Conservation (phyloP, 2,329 filamentous ascomycete genomes). For the Uncinocarpus reesii region DNA sequence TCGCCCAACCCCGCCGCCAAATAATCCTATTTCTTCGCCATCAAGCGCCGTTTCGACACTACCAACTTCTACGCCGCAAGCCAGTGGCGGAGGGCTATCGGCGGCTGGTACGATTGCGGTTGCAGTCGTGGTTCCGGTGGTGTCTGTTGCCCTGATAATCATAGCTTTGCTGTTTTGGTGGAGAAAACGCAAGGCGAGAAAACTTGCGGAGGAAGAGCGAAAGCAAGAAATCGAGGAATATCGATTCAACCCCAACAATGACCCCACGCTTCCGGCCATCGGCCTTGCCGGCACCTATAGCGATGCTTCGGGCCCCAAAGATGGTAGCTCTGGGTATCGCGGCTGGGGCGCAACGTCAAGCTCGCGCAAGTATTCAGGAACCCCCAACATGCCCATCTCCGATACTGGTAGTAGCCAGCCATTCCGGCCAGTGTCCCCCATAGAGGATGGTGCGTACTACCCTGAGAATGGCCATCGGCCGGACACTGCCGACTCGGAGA, state of each 20-base stretch:
- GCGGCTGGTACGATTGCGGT: slow-evolving; percentile 67
- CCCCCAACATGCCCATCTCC: slow-evolving; percentile 53
- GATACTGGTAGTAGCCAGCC: slow-evolving; percentile 53
- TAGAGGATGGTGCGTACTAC: slow-evolving; percentile 46
- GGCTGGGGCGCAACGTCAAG: slow-evolving; percentile 85
- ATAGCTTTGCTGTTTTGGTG: slow-evolving; percentile 71
- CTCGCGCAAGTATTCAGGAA: slow-evolving; percentile 73
- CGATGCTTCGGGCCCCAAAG: slow-evolving; percentile 61
- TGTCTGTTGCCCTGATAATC: slow-evolving; percentile 70
- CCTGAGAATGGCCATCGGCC: slow-evolving; percentile 47
- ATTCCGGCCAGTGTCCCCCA: slow-evolving; percentile 51
- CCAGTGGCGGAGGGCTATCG: slow-evolving; percentile 31
- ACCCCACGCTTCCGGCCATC: slow-evolving; percentile 62
- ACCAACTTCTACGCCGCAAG: slow-evolving; percentile 22
- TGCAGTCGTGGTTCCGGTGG: slow-evolving; percentile 87
- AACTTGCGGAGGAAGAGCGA: slow-evolving; percentile 74
- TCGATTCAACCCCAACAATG: slow-evolving; percentile 93
- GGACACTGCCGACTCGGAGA: slow-evolving; percentile 62
- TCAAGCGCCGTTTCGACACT: slow-evolving; percentile 20
- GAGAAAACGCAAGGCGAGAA: slow-evolving; percentile 77
- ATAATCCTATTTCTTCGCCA: slow-evolving; percentile 14
- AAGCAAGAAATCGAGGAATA: slow-evolving; percentile 97
- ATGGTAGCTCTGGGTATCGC: slow-evolving; percentile 62
- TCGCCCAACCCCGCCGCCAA: not conserved
- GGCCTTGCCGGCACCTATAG: slow-evolving; percentile 38